Evolutionary conservation across 371 early-diverging fungal species (phyloP).

Genomic region (Phascolomyces articulosus): DNA sequence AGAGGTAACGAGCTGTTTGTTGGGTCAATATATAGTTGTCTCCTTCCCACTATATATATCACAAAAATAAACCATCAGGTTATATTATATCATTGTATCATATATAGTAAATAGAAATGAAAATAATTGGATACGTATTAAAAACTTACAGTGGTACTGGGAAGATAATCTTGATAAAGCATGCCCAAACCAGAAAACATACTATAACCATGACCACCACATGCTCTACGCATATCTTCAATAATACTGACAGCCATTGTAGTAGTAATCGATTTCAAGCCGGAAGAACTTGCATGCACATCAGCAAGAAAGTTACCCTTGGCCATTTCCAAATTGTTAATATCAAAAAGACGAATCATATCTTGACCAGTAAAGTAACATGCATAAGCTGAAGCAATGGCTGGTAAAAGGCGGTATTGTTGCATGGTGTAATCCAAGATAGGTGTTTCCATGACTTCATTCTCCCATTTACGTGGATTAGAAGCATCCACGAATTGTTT

Average conservation of each 20-base stretch:
- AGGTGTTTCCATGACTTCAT: slow-evolving; percentile 59
- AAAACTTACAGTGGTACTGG: slow-evolving; percentile 55
- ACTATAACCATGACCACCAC: slow-evolving; percentile 86
- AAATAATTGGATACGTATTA: too few relatives aligned
- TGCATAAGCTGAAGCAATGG: slow-evolving; percentile 74
- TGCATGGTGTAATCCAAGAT: slow-evolving; percentile 79
- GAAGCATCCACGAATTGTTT: slow-evolving; percentile 55
- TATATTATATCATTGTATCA: too few relatives aligned
- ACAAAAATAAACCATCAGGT: too few relatives aligned
- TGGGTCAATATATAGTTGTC: slow-evolving; percentile 78
- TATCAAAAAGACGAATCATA: slow-evolving; percentile 65
- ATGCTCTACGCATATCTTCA: slow-evolving; percentile 74
- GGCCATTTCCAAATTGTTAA: slow-evolving; percentile 57
- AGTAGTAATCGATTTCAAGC: slow-evolving; percentile 81
- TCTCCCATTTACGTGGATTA: slow-evolving; percentile 40
- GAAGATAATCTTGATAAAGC: slow-evolving; percentile 63
- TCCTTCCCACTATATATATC: slow-evolving; percentile 59
- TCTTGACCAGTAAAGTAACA: slow-evolving; percentile 68
- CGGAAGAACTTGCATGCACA: slow-evolving; percentile 84
- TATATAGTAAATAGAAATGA: too few relatives aligned
- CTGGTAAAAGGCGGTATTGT: slow-evolving; percentile 75
- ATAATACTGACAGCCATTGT: slow-evolving; percentile 73
- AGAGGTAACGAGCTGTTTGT: slow-evolving; percentile 70
- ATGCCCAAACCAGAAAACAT: slow-evolving; percentile 76
- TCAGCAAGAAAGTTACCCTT: slow-evolving; percentile 70